Conservation (phyloP, 208 protist species). For the Trypanosoma theileri region DNA sequence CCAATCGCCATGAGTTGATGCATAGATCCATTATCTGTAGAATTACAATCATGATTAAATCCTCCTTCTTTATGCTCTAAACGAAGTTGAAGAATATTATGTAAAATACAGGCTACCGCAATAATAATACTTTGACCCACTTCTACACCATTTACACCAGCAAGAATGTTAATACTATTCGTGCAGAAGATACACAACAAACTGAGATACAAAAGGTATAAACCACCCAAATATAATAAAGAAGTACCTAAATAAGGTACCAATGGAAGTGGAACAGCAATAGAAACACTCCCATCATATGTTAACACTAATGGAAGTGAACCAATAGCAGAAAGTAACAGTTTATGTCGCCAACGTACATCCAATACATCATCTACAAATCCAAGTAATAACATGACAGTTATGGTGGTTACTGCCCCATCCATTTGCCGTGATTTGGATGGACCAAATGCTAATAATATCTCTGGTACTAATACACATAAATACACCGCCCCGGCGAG, state of each 20-base stretch:
- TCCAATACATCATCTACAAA: slow-evolving; percentile 99
- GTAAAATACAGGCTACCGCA: slow-evolving; percentile 85
- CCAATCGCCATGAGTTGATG: slow-evolving; percentile 90
- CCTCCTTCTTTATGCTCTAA: slow-evolving; percentile 28
- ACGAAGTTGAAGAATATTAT: slow-evolving; percentile 94
- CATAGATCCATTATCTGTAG: slow-evolving; percentile 1
- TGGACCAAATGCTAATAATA: slow-evolving; percentile 35
- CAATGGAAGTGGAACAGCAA: slow-evolving; percentile 86
- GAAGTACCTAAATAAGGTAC: slow-evolving; percentile 26
- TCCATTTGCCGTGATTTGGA: slow-evolving; percentile 44
- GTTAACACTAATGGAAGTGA: slow-evolving; percentile 92
- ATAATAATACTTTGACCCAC: slow-evolving; percentile 97
- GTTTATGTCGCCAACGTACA: slow-evolving; percentile 97
- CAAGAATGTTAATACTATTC: slow-evolving; percentile 99
- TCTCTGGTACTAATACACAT: slow-evolving; percentile 55
- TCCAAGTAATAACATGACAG: slow-evolving; percentile 98
- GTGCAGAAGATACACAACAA: slow-evolving; percentile 98
- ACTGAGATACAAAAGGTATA: slow-evolving; percentile 97
- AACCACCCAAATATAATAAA: slow-evolving; percentile 79
- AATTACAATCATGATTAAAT: neutral
- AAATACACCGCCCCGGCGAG: slow-evolving; percentile 74
- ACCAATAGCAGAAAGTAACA: slow-evolving; percentile 96
- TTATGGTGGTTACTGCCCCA: slow-evolving; percentile 95
- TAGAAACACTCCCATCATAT: slow-evolving; percentile 89
- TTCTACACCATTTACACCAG: slow-evolving; percentile 99